These are phyloP conservation scores for Phytophthora vignae DNA, from an alignment of 352 stramenopile species.

Conservation along the genomic window DNA sequence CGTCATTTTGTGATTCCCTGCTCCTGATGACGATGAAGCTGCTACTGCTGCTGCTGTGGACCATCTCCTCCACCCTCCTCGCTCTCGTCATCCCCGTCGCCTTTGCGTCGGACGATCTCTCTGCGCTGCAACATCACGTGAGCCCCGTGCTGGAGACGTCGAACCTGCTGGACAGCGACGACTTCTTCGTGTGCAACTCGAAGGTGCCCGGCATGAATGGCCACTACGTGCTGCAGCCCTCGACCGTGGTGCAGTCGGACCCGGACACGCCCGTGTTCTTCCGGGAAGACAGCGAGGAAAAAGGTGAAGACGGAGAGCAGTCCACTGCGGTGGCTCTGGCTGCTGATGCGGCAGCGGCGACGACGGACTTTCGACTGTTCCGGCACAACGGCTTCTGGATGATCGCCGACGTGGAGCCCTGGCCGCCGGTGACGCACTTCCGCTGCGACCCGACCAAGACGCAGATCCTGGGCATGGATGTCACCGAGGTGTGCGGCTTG, in stretches of 20 bases:
- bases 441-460: conserved; percentile 66
- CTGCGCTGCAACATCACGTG: conserved; percentile 2
- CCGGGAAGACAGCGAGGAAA: conserved; percentile 46
- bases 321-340: not conserved
- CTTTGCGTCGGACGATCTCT: conserved; percentile 8
- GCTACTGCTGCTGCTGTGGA: not conserved
- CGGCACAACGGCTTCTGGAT: conserved; percentile 76
- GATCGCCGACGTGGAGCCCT: conserved; percentile 61
- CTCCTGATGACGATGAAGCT: conserved; percentile 16
- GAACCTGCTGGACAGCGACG: conserved; percentile 36
- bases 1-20: conserved; percentile 6
- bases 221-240: conserved; percentile 49
- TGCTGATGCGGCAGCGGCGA: not conserved
- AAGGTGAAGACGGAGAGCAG: not conserved
- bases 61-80: not conserved
- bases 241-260: conserved; percentile 42
- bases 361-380: conserved; percentile 61
- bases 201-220: conserved; percentile 59
- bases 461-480: conserved; percentile 33
- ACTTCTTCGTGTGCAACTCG: conserved; percentile 71
- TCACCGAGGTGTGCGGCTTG: conserved; percentile 36
- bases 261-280: conserved; percentile 51
- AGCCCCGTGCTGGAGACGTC: conserved; percentile 11
- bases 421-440: conserved; percentile 67
- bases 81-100: conserved; percentile 1